Base-by-base conservation (phyloP, 345 rosid species). In the Bretschneidera sinensis region DNA sequence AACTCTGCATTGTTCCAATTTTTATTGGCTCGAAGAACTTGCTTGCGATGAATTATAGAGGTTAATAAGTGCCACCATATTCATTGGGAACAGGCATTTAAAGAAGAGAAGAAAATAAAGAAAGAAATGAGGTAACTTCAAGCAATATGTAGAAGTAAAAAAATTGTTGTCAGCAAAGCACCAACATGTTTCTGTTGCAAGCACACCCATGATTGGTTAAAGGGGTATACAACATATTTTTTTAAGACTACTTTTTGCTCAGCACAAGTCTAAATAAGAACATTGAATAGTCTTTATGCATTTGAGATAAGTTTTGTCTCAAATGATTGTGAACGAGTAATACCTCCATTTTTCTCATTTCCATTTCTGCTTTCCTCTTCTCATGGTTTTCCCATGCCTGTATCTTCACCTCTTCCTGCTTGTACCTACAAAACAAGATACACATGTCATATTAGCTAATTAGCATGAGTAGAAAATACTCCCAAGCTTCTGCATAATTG, bases 351-450 rank as follows among this genome's bases (percentile, higher is more conserved):
- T 87, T 92, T 71, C 78, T 85, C 97, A 87, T 87, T 68, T 87
- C 87, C 94, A 87, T 83, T 66, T 92, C 98, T 0, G 97, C 94
- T 78, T 85, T 92, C 82, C 98, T 76, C 82, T 83, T 92, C 78
- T 87, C 84, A 24, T 83, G 95, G 80, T 89, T 89, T 71, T 92
- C 97, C 98, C 97, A 92, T 20, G 88, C 95, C 51, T 85, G 96
- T 62, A 92, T 92, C 78, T 85, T 92, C 77, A 92, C 96, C 62
- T 89, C 96, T 69, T 89, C 96, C 0, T 92, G 82, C 78, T 92
- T 92, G 48, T 83, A 92, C 88, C 98, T 92, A 28, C 61, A 71
- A 51, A 43, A 17, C 2, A 23, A 16, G 22, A 59, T 8, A 43
- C 23, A 24, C 20, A 34, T n/a, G 51, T 17, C 50, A 51, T 11